Evolutionary conservation across 331 rosid genomes (phyloP), one percentile per base, ranked within the genome.

Genomic region (Spiraea crenata): DNA sequence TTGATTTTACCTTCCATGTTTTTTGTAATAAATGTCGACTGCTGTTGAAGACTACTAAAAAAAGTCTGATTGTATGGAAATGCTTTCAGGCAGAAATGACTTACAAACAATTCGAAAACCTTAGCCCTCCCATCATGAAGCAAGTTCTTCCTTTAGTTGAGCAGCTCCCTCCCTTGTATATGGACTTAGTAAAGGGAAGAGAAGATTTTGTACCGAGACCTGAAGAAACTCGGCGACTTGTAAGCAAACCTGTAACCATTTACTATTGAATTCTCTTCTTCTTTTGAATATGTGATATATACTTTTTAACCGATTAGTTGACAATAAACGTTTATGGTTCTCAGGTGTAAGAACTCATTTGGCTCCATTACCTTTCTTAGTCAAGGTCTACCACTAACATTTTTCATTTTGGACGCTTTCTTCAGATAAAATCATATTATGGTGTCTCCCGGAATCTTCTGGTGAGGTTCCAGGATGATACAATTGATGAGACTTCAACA

Each of bases 131-230:
- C 70, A 83, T 93, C 73, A 77, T 93, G 97, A 93, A 91, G 89
- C 99, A 93, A 87, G 95, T 87, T 83, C 84, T 91, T 81, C 99
- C 99, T 76, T 82, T 93, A 68, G 90, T 93, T 76, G 97, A 89
- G 90, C 99, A 93, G 79, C 92, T 93, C 48, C 97, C 96, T 70
- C 99, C 97, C 45, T 72, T 93, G 87, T 93, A 93, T 84, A 87
- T 84, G 97, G 97, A 93, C 65, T 81, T 93, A 73, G 89, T 85
- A 59, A 87, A 88, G 59, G 97, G 97, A 84, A 84, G 90, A 80
- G 96, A 91, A 77, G 92, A 93, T 57, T 91, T 93, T 69, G 80
- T 44, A 68, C 99, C 99, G 67, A 91, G 85, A 79, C 99, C 97
- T 3, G 97, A 93, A 77, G 97, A 93, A 82, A 91, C 99, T 45